Base-by-base conservation (phyloP, 2,329 filamentous ascomycete species). In the Eurotiales sp. region DNA sequence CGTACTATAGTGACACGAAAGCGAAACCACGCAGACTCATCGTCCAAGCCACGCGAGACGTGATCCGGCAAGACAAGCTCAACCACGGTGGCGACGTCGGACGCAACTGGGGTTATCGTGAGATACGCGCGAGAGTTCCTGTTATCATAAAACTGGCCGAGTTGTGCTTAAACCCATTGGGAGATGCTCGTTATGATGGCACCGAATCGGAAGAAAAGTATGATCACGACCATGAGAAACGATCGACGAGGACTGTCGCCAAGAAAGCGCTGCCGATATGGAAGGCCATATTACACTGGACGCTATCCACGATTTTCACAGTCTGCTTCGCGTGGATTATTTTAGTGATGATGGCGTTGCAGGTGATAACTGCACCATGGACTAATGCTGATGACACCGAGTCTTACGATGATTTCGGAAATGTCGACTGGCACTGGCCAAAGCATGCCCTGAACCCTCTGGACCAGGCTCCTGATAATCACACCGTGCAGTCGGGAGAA, bases 351-450 rank as follows among this genome's bases (percentile, higher is more conserved):
- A 23, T 58, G 2, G 51, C 54, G 6, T 12, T 49, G 8, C 30
- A 56, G 14, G 39, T 58, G 15, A 49, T 54, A 22, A 51, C 54
- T 14, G 43, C 55, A 4, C 54, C 56, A 11, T 56, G 51, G 52
- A 51, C 15, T n/a, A 52, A 56, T 21, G 50, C 42, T 21, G 47
- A 42, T 12, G 32, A 40, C 4, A 19, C 50, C 1, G 50, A 56
- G 11, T n/a, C 46, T 4, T 58, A 58, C 32, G 50, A 52, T 10
- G 22, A 43, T n/a, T 56, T 55, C 29, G 51, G 54, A 19, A 56
- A 58, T 14, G 46, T 52, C 1, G 45, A 55, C 14, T 58, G 56
- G 56, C 34, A 54, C 10, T 56, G 55, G 55, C 56, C 55, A 17
- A 55, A 52, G 23, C 56, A 58, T 17, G 56, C 56, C 1, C 40